Percentiles rank a stretch among this genome's conserved stretches.
phyloP scores from a whole-genome alignment of 306 rosid genomes.

The Cyclanthera cordifolia region DNA sequence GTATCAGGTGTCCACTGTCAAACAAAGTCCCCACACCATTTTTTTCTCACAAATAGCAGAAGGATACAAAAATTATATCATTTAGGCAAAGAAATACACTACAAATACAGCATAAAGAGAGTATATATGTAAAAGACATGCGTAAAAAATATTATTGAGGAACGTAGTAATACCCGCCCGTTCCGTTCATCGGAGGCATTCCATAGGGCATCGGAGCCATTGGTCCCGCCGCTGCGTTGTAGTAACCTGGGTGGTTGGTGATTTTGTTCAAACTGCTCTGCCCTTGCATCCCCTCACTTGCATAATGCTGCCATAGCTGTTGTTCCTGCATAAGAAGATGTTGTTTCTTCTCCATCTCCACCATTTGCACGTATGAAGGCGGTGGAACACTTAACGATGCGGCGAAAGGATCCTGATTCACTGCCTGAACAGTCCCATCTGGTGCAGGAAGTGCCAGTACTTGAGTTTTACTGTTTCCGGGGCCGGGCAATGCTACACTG shows the following conservation, averaged over 20 bases:
- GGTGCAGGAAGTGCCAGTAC: conserved; percentile 97
- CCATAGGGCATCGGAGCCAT: conserved; percentile 59
- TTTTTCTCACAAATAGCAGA: conserved; percentile 35
- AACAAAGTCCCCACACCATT: conserved; percentile 22
- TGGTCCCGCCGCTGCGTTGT: conserved; percentile 34
- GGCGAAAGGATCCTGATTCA: conserved; percentile 88
- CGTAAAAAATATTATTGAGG: conserved; percentile 39
- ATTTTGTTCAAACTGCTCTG: conserved; percentile 71
- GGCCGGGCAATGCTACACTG: conserved; percentile 83
- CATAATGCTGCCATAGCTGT: conserved; percentile 76
- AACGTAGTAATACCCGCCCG: conserved; percentile 75
- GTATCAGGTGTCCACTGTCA: conserved; percentile 8
- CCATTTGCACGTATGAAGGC: conserved; percentile 93
- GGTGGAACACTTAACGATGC: conserved; percentile 77
- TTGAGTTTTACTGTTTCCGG: conserved; percentile 56
- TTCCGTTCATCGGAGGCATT: conserved; percentile 75
- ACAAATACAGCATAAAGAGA: conserved; percentile 34
- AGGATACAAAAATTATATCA: conserved; percentile 34
- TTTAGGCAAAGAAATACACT: conserved; percentile 26
- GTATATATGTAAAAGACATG: conserved; percentile 16
- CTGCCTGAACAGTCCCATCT: conserved; percentile 71
- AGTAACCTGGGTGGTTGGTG: conserved; percentile 34
- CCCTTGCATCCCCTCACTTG: conserved; percentile 90
- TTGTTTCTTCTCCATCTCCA: conserved; percentile 95
- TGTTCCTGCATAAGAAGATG: conserved; percentile 69